These are phyloP conservation scores for Euphorbia lathyris DNA, from an alignment of 345 rosid species.

Conservation along the genomic window DNA sequence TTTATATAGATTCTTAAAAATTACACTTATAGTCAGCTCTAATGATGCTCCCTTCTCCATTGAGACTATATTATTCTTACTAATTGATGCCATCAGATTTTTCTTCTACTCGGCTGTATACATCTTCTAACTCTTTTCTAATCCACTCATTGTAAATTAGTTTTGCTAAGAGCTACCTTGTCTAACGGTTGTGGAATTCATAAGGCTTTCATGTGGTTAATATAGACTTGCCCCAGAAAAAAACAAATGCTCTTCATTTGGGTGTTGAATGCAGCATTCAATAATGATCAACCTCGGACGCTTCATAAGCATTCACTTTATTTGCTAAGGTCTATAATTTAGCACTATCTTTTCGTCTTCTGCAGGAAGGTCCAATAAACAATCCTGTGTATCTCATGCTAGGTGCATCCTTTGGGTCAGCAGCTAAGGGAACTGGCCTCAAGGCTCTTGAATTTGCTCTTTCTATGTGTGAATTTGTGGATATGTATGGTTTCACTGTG, in stretches of 20 bases:
- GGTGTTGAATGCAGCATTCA: not conserved
- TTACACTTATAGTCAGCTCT: not conserved
- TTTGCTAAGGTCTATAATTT: not conserved
- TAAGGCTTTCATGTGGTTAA: not conserved
- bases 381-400: conserved; percentile 90
- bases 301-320: not conserved
- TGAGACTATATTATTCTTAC: not conserved
- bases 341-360: conserved; percentile 11
- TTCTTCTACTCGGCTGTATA: not conserved
- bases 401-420: conserved; percentile 96
- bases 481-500: conserved; percentile 96
- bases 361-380: conserved; percentile 91
- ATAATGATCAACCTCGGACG: not conserved
- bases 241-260: not conserved
- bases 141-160: not conserved
- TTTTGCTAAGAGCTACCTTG: not conserved
- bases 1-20: not conserved
- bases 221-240: not conserved
- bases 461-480: conserved; percentile 81
- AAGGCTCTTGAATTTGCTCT: conserved; percentile 96
- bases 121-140: not conserved
- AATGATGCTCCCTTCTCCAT: not conserved
- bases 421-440: conserved; percentile 96
- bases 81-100: not conserved
- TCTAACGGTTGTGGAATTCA: not conserved